phyloP scores from a whole-genome alignment of 2,329 filamentous ascomycete species.

The Ophiostoma sp. region DNA sequence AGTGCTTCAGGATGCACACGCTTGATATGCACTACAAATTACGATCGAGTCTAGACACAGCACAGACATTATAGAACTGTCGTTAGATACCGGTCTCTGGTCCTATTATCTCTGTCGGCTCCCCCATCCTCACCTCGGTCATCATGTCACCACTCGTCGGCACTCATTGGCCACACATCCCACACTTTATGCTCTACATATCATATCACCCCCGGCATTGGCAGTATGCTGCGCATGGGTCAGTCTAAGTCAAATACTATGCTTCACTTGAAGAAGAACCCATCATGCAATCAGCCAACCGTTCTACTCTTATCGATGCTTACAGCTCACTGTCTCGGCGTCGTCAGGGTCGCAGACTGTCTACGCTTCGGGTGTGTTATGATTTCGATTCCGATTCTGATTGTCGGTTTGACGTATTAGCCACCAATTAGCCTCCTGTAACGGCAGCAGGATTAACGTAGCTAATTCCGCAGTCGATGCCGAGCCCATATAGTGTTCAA shows the following conservation, averaged over 20 bases:
- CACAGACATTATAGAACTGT: too few species aligned
- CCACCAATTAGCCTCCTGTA: neutral
- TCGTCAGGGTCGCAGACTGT: neutral
- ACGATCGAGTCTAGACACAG: too few species aligned
- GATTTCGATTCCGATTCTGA: neutral
- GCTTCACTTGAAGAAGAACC: neutral
- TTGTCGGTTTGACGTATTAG: neutral
- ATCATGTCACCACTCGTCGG: neutral
- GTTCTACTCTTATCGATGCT: neutral
- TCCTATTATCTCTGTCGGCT: too few species aligned
- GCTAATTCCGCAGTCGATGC: neutral
- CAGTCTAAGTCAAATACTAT: neutral
- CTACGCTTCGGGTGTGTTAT: neutral
- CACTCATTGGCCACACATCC: too few species aligned
- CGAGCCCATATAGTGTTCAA: neutral
- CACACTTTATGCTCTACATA: neutral
- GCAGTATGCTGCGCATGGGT: neutral
- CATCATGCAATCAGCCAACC: neutral
- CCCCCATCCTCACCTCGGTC: neutral
- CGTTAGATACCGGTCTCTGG: too few species aligned
- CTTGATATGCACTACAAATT: too few species aligned
- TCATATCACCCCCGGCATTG: neutral
- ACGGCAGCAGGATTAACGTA: neutral
- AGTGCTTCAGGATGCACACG: too few species aligned
- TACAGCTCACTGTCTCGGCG: neutral